These are phyloP conservation scores for Yamadazyma olivae DNA, from an alignment of 805 yeast genomes.

Conservation along the genomic window DNA sequence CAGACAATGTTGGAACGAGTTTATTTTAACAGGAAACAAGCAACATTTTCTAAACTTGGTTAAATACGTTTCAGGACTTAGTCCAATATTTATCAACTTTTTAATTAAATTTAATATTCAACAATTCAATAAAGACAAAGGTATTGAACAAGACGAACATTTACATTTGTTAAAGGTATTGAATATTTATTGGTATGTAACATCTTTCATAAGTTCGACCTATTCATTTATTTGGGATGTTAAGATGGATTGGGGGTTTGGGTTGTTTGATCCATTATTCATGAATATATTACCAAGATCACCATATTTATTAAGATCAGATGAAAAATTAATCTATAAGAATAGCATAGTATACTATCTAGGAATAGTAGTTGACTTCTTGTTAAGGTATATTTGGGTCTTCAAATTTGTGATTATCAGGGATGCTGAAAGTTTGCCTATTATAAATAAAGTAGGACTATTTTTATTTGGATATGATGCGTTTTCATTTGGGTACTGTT, in stretches of 20 bases:
- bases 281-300: conserved; percentile 7
- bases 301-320: conserved; percentile 16
- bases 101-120: conserved; percentile 19
- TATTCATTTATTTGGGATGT: conserved; percentile 91
- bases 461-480: conserved; percentile 38
- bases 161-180: conserved; percentile 17
- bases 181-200: conserved; percentile 42
- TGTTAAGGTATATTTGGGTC: conserved; percentile 76
- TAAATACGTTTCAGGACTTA: conserved; percentile 66
- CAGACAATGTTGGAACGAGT: conserved; percentile 79
- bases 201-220: conserved; percentile 58
- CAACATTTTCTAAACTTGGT: conserved; percentile 67
- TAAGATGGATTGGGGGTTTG: conserved; percentile 82
- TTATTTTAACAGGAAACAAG: conserved; percentile 42
- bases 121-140: conserved; percentile 9
- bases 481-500: conserved; percentile 55
- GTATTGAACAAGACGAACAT: conserved; percentile 12
- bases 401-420: conserved; percentile 45
- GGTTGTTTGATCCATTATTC: conserved; percentile 40
- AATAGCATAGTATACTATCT: conserved; percentile 41
- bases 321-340: conserved; percentile 14
- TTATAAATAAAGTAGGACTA: conserved; percentile 18
- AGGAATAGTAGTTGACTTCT: conserved; percentile 60
- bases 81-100: conserved; percentile 31
- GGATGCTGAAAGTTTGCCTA: conserved; percentile 18